A percentile compares a stretch with the other conserved stretches of the same genome.
These are phyloP conservation scores for Chalciporus chontae DNA, from an alignment of 768 basidiomycete species.

Conservation along the genomic window DNA sequence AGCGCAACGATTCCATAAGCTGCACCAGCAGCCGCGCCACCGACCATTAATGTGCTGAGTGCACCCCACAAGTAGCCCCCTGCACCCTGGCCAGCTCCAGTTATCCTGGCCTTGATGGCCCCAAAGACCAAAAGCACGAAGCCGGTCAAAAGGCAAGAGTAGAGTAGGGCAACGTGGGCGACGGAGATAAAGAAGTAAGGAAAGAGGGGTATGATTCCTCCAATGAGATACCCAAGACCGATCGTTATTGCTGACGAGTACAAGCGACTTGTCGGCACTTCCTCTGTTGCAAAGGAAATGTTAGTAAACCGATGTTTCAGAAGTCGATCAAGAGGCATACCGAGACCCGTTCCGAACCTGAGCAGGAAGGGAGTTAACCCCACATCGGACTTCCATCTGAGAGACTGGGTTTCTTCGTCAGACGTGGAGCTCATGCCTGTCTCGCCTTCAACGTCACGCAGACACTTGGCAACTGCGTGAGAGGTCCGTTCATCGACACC, in stretches of 20 bases:
- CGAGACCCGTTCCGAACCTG: slow-evolving; percentile 92
- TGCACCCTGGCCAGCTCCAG: slow-evolving; percentile 66
- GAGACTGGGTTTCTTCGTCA: slow-evolving; percentile 54
- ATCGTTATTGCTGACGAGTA: slow-evolving; percentile 94
- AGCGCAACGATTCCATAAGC: slow-evolving; percentile 57
- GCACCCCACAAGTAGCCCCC: slow-evolving; percentile 85
- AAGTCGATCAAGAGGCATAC: slow-evolving; percentile 39
- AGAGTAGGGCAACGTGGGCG: slow-evolving; percentile 67
- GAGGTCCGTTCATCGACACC: slow-evolving; percentile 86
- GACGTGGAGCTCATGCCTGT: slow-evolving; percentile 21
- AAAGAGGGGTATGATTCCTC: slow-evolving; percentile 88
- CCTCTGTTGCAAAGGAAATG: slow-evolving; percentile 50
- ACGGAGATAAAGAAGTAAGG: slow-evolving; percentile 86
- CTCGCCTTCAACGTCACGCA: slow-evolving; percentile 64
- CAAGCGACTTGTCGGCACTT: slow-evolving; percentile 78
- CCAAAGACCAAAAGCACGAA: slow-evolving; percentile 87
- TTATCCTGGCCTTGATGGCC: slow-evolving; percentile 83
- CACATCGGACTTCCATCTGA: slow-evolving; percentile 71
- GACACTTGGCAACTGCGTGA: slow-evolving; percentile 68
- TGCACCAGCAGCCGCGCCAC: slow-evolving; percentile 83
- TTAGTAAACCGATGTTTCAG: background rate
- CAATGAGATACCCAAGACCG: slow-evolving; percentile 89
- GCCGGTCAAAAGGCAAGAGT: slow-evolving; percentile 79
- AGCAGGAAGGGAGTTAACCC: slow-evolving; percentile 92
- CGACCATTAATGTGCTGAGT: slow-evolving; percentile 81